Conservation (phyloP, 345 rosid species). For the rapeseed (Brassica napus) region Da-Ae NC_063448.1:2773501-2774000, state of each 20-base stretch:
- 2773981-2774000: background rate
- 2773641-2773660: too few relatives aligned
- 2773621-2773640: too few relatives aligned
- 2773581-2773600: too few relatives aligned
- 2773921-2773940: background rate
- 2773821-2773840: constrained; percentile 56
- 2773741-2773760: constrained; percentile 3
- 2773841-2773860: constrained; percentile 73
- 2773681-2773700: too few relatives aligned
- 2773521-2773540: too few relatives aligned
- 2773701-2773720: background rate
- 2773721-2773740: constrained; percentile 30
- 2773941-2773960: background rate
- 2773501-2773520: too few relatives aligned
- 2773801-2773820: constrained; percentile 50
- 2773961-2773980: background rate
- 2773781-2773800: constrained; percentile 16
- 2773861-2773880: constrained; percentile 42
- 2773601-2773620: too few relatives aligned
- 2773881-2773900: constrained; percentile 20
- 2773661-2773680: too few relatives aligned
- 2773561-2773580: too few relatives aligned
- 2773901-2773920: constrained; percentile 3
- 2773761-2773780: background rate
- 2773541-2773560: too few relatives aligned